phyloP scores from a whole-genome alignment of 1,139 yeast genomes.

The Geotrichum aggregatum region DNA sequence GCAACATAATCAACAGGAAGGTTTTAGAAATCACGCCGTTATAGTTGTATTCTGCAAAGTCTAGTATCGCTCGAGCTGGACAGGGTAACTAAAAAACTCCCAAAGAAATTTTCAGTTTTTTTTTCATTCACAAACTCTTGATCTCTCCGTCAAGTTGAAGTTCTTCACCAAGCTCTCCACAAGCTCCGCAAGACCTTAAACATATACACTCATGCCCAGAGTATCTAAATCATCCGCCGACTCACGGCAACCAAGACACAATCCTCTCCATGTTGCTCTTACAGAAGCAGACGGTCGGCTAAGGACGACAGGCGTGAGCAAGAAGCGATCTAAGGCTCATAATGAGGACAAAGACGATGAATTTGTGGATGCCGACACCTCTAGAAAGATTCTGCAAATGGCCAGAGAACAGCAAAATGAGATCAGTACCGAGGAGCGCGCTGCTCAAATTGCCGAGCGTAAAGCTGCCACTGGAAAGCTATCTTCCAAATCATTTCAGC shows the following conservation, averaged over 20 bases:
- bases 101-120: constrained; percentile 1
- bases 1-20: too few relatives aligned
- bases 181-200: too few relatives aligned
- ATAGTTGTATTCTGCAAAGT: too few relatives aligned
- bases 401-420: constrained; percentile 94
- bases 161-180: background rate
- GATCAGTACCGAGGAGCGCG: constrained; percentile 55
- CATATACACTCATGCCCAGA: constrained; percentile 15
- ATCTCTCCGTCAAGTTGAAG: background rate
- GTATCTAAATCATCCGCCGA: background rate
- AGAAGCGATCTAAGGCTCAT: constrained; percentile 19
- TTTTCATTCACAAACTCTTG: constrained; percentile 6
- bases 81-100: constrained; percentile 7
- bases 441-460: constrained; percentile 8
- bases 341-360: constrained; percentile 51
- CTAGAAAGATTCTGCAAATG: constrained; percentile 79
- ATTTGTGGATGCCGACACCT: constrained; percentile 72
- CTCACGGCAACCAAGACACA: constrained; percentile 16
- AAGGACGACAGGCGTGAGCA: constrained; percentile 21
- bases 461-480: constrained; percentile 11
- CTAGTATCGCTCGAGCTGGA: too few relatives aligned
- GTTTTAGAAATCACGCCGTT: too few relatives aligned
- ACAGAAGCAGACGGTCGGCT: constrained; percentile 26
- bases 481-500: background rate
- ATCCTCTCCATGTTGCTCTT: constrained; percentile 20